These are phyloP conservation scores for Metschnikowia aberdeeniae DNA, from an alignment of 805 yeast species.

Conservation along the genomic window DNA sequence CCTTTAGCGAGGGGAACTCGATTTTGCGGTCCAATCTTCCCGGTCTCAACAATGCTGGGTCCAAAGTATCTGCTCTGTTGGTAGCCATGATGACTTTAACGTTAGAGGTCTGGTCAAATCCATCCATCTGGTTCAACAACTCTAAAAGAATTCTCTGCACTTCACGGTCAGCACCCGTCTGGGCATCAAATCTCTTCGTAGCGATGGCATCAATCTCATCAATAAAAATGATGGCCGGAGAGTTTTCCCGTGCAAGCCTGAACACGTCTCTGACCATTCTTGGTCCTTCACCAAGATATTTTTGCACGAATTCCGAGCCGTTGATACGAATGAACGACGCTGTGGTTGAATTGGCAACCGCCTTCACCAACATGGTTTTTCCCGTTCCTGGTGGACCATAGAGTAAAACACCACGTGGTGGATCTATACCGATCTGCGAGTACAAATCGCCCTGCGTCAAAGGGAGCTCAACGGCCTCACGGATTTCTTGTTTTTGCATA, in stretches of 20 bases:
- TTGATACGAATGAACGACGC: slow-evolving; percentile 95
- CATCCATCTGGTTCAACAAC: slow-evolving; percentile 97
- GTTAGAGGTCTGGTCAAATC: slow-evolving; percentile 91
- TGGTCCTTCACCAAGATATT: slow-evolving; percentile 98
- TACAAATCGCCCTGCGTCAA: slow-evolving; percentile 93
- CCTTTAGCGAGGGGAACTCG: slow-evolving; percentile 94
- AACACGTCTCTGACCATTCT: slow-evolving; percentile 99
- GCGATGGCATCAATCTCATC: slow-evolving; percentile 99
- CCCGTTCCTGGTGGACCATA: slow-evolving; percentile 99
- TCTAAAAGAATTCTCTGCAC: slow-evolving; percentile 97
- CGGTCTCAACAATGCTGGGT: slow-evolving; percentile 96
- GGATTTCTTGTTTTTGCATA: slow-evolving; percentile 98
- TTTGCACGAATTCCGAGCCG: slow-evolving; percentile 97
- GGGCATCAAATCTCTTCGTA: slow-evolving; percentile 98
- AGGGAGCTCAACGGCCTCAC: slow-evolving; percentile 98
- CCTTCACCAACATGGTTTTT: slow-evolving; percentile 97
- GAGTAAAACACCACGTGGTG: slow-evolving; percentile 94
- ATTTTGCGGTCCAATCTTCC: slow-evolving; percentile 98
- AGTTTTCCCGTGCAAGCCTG: slow-evolving; percentile 93
- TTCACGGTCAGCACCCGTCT: slow-evolving; percentile 99
- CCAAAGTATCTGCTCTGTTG: slow-evolving; percentile 97
- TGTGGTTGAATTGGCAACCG: slow-evolving; percentile 94
- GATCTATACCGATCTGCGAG: slow-evolving; percentile 97
- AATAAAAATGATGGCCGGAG: slow-evolving; percentile 94
- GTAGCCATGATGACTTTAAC: slow-evolving; percentile 99